Conservation (phyloP, 179 eudicot species). For the Heliamphora pulchella region DNA sequence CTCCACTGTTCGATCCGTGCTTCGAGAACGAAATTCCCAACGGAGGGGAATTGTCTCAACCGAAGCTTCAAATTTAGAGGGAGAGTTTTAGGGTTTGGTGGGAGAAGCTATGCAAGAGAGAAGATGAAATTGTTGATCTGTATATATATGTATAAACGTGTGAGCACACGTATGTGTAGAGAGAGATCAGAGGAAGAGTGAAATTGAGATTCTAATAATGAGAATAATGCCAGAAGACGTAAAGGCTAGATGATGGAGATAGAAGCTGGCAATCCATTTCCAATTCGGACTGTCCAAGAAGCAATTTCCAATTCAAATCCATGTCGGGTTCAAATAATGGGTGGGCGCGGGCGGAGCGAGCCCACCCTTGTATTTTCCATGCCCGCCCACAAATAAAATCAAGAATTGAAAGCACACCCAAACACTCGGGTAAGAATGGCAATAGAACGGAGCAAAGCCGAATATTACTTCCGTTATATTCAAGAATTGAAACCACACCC, state of each 20-base stretch:
- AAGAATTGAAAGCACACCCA: background rate
- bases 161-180: background rate
- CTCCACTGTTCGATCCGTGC: background rate
- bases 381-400: too few species aligned
- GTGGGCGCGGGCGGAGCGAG: too few species aligned
- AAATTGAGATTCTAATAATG: background rate
- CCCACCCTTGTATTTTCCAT: too few species aligned
- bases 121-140: background rate
- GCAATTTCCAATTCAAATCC: background rate
- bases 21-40: background rate
- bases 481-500: too few species aligned
- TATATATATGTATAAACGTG: background rate
- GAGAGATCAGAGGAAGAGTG: background rate
- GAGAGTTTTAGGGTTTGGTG: slow-evolving; percentile 7
- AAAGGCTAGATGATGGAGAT: background rate
- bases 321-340: background rate
- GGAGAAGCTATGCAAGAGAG: background rate
- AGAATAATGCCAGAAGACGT: background rate
- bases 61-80: background rate
- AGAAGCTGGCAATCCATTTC: slow-evolving; percentile 13
- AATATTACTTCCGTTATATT: too few species aligned
- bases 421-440: too few species aligned
- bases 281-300: background rate
- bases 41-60: background rate
- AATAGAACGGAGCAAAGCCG: too few species aligned